These are phyloP conservation scores for Amanita thiersii DNA, from an alignment of 768 basidiomycete species.

Conservation along the genomic window DNA sequence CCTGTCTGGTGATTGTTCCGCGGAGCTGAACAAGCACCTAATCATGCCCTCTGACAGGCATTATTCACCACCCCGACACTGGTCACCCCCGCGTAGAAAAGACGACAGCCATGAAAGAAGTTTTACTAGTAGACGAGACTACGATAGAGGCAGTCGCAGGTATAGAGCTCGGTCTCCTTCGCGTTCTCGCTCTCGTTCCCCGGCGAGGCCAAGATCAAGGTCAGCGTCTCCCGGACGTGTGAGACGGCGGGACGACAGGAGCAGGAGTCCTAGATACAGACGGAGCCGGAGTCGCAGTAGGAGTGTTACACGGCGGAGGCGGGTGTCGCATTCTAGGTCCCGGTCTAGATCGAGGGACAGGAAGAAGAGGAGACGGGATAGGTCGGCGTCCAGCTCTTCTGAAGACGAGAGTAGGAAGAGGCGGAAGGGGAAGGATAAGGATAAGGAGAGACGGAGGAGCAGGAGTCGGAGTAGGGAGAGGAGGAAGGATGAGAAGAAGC, in stretches of 20 bases:
- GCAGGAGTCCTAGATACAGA: conserved; percentile 4
- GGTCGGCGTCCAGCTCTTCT: conserved; percentile 30
- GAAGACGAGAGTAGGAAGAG: conserved; percentile 30
- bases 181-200: conserved; percentile 8
- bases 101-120: conserved; percentile 1
- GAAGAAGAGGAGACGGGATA: conserved; percentile 11
- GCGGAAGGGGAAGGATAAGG: conserved; percentile 31
- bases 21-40: background rate
- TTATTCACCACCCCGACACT: conserved; percentile 3
- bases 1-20: too few species aligned
- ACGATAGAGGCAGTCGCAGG: conserved; percentile 6
- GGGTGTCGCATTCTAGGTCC: conserved; percentile 19
- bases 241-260: background rate
- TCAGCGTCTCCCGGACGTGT: conserved; percentile 6
- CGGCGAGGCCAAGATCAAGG: conserved; percentile 16
- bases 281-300: conserved; percentile 19
- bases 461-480: conserved; percentile 38
- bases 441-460: conserved; percentile 33
- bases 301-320: conserved; percentile 23
- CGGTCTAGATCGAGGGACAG: conserved; percentile 25
- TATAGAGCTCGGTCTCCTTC: conserved; percentile 9
- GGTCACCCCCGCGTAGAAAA: conserved; percentile 4
- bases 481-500: too few species aligned
- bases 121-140: background rate
- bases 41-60: conserved; percentile 5